Evolutionary conservation across 1,139 yeast genomes (phyloP).

Genomic region (Debaryomyces subglobosus): DNA sequence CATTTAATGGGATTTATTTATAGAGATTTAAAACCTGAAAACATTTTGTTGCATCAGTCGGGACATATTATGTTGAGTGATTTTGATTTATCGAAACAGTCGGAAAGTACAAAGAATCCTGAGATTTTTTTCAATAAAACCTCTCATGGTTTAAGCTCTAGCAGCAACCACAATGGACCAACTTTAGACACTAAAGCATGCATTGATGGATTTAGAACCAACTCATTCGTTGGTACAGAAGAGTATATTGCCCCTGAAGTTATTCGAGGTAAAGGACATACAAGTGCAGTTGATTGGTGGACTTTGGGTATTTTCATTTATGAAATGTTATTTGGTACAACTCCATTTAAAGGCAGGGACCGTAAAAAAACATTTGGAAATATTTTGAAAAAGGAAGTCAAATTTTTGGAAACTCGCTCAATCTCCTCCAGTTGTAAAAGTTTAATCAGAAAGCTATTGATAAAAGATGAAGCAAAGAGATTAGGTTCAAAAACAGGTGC

Average conservation of each 20-base stretch:
- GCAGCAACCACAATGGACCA: constrained; percentile 28
- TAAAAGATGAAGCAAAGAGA: constrained; percentile 86
- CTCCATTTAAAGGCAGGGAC: constrained; percentile 92
- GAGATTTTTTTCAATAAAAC: constrained; percentile 39
- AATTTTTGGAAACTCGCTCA: constrained; percentile 60
- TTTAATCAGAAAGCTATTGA: constrained; percentile 75
- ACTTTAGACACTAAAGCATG: constrained; percentile 88
- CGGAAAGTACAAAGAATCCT: constrained; percentile 68
- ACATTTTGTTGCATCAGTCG: constrained; percentile 87
- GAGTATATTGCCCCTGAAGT: constrained; percentile 99
- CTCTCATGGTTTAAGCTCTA: constrained; percentile 25
- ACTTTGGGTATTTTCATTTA: constrained; percentile 88
- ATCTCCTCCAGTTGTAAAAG: constrained; percentile 77
- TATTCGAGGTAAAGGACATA: constrained; percentile 94
- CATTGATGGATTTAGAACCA: constrained; percentile 93
- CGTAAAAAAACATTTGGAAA: constrained; percentile 89
- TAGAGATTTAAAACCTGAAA: constrained; percentile 94
- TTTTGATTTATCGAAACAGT: constrained; percentile 91
- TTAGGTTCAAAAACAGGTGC: constrained; percentile 94
- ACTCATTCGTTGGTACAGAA: constrained; percentile 97
- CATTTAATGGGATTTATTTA: constrained; percentile 97
- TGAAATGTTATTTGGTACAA: constrained; percentile 94
- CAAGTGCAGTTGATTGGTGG: constrained; percentile 99
- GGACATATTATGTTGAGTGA: constrained; percentile 98
- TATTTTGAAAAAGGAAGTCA: constrained; percentile 79